Conservation (phyloP, 495 filamentous ascomycete genomes). For the Aspergillus taichungensis region DNA sequence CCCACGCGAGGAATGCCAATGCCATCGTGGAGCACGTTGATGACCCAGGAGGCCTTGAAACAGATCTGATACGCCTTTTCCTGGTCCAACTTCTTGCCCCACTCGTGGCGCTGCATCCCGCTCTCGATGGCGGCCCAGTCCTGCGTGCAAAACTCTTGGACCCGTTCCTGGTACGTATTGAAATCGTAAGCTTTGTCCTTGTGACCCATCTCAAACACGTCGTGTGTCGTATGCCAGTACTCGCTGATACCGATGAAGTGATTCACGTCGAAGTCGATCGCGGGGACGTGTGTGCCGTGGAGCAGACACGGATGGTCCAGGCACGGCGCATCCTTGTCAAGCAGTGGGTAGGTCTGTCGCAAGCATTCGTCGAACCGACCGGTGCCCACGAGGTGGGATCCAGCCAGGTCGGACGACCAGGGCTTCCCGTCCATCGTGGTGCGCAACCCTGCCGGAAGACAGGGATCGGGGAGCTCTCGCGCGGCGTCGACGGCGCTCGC, state of each 20-base stretch:
- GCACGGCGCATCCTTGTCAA: constrained; percentile 86
- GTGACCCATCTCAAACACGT: constrained; percentile 75
- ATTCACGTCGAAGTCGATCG: constrained; percentile 96
- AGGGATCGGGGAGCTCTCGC: constrained; percentile 80
- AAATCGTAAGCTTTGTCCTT: constrained; percentile 88
- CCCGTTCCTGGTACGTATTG: constrained; percentile 76
- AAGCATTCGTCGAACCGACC: constrained; percentile 83
- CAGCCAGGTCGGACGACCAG: constrained; percentile 20
- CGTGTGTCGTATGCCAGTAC: constrained; percentile 98
- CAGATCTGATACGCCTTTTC: constrained; percentile 76
- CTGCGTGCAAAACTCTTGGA: constrained; percentile 75
- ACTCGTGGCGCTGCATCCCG: constrained; percentile 53
- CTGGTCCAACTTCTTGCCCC: constrained; percentile 68
- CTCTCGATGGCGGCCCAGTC: constrained; percentile 68
- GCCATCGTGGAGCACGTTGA: constrained; percentile 89
- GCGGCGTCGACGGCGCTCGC: constrained; percentile 42
- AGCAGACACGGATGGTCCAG: constrained; percentile 77
- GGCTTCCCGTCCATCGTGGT: constrained; percentile 53
- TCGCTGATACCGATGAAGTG: constrained; percentile 98
- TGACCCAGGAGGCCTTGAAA: constrained; percentile 97
- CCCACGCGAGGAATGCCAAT: constrained; percentile 91
- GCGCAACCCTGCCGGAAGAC: constrained; percentile 68
- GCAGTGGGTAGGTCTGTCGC: constrained; percentile 67
- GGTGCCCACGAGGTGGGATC: constrained; percentile 61
- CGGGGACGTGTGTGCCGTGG: constrained; percentile 81